Evolutionary conservation across 768 basidiomycete species (phyloP).

Genomic region (Pleurotus pulmonarius): DNA sequence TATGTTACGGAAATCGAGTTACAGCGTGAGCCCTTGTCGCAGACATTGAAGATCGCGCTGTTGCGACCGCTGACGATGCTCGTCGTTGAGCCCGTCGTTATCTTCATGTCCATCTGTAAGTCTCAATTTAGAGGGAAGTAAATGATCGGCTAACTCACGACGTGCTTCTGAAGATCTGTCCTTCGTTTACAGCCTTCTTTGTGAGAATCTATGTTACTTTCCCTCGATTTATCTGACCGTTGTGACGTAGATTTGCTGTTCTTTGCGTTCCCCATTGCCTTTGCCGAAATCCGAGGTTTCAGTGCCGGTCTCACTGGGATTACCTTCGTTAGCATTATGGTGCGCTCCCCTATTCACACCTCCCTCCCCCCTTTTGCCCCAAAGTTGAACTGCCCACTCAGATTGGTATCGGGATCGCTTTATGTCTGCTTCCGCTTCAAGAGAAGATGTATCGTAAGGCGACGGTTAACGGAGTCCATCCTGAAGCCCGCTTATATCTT

Average conservation of each 20-base stretch:
- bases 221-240: background rate
- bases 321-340: conserved; percentile 41
- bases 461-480: conserved; percentile 32
- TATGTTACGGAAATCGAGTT: conserved; percentile 35
- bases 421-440: conserved; percentile 27
- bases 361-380: too few species aligned
- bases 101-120: conserved; percentile 39
- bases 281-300: conserved; percentile 35
- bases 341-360: conserved; percentile 12
- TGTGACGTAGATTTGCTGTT: conserved; percentile 30
- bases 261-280: conserved; percentile 42
- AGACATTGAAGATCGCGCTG: conserved; percentile 33
- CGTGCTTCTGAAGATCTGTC: conserved; percentile 28
- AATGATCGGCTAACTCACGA: too few species aligned
- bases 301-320: conserved; percentile 35
- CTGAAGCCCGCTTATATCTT: conserved; percentile 38
- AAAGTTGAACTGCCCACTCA: conserved; percentile 9
- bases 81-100: conserved; percentile 39
- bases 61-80: conserved; percentile 38
- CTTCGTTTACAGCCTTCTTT: conserved; percentile 39
- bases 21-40: conserved; percentile 27
- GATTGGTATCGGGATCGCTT: conserved; percentile 31
- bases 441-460: conserved; percentile 27
- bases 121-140: background rate
- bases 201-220: conserved; percentile 13